These are phyloP conservation scores for Fragaria iinumae DNA, from an alignment of 306 rosid species.

Conservation along the genomic window DNA sequence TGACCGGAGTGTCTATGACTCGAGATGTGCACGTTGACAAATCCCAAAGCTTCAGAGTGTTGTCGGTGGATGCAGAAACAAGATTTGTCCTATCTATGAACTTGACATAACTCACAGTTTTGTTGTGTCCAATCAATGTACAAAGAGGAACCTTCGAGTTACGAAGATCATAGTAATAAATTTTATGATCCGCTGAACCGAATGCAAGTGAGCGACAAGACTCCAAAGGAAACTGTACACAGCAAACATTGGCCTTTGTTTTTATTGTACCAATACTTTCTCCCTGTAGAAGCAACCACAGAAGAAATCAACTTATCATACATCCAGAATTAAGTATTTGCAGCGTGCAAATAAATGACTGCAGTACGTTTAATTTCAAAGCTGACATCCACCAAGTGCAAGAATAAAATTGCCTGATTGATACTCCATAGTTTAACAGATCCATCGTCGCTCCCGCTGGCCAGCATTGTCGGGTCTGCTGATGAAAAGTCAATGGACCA, in stretches of 20 bases:
- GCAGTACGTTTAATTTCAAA: conserved; percentile 98
- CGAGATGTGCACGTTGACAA: conserved; percentile 74
- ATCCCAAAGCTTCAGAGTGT: conserved; percentile 97
- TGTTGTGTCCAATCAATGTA: conserved; percentile 79
- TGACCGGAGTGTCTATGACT: conserved; percentile 73
- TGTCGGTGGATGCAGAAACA: conserved; percentile 90
- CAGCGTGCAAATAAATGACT: conserved; percentile 65
- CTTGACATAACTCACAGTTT: conserved; percentile 91
- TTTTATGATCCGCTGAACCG: conserved; percentile 93
- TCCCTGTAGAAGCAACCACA: conserved; percentile 87
- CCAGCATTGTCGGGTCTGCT: conserved; percentile 91
- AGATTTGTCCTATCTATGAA: conserved; percentile 65
- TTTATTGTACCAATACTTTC: conserved; percentile 83
- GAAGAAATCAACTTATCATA: conserved; percentile 77
- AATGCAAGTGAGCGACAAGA: conserved; percentile 81
- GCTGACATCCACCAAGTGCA: conserved; percentile 97
- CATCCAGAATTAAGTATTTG: conserved; percentile 49
- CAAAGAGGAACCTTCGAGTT: conserved; percentile 67
- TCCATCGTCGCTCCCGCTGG: conserved; percentile 94
- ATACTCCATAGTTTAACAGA: conserved; percentile 99
- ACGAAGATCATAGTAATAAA: conserved; percentile 90
- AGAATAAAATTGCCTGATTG: conserved; percentile 99
- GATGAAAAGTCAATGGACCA: conserved; percentile 96
- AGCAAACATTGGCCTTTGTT: conserved; percentile 95
- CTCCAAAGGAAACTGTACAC: conserved; percentile 86